A percentile compares a stretch with the other conserved stretches of the same genome.
phyloP scores from a whole-genome alignment of 768 basidiomycete genomes.

The Hygrocybe punicea region DNA sequence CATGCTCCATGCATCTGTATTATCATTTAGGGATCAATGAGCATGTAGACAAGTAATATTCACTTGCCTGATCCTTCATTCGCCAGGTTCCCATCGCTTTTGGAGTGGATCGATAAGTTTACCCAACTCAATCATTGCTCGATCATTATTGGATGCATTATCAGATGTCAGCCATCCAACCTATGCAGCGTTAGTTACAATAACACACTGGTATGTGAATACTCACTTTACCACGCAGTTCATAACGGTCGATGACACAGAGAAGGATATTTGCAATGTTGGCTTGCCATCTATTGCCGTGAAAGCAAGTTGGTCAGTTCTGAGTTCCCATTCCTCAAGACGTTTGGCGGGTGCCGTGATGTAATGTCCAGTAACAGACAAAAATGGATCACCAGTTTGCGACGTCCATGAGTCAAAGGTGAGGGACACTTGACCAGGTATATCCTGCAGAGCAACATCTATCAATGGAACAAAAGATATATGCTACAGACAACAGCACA shows the following conservation, averaged over 20 bases:
- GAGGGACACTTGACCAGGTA: constrained; percentile 11
- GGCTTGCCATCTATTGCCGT: constrained; percentile 6
- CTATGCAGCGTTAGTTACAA: constrained; percentile 10
- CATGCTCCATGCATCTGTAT: constrained; percentile 35
- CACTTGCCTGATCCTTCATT: constrained; percentile 20
- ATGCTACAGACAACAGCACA: background rate
- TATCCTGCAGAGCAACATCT: background rate
- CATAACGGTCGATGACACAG: constrained; percentile 15
- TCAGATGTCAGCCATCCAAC: constrained; percentile 32
- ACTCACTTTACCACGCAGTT: constrained; percentile 20
- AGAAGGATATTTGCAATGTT: constrained; percentile 18
- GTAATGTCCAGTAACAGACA: constrained; percentile 20
- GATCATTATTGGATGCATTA: constrained; percentile 28
- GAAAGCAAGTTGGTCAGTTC: constrained; percentile 11
- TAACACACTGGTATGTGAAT: background rate
- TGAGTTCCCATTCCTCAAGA: constrained; percentile 7
- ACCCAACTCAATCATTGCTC: constrained; percentile 19
- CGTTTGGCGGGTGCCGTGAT: constrained; percentile 6
- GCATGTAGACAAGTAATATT: background rate
- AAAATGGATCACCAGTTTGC: constrained; percentile 13
- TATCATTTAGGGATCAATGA: background rate
- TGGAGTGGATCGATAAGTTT: constrained; percentile 11
- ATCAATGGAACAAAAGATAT: background rate
- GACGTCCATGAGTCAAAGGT: constrained; percentile 19
- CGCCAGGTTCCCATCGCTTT: constrained; percentile 19